phyloP scores from a whole-genome alignment of 2,329 filamentous ascomycete genomes.

The Fusarium sp. region DNA sequence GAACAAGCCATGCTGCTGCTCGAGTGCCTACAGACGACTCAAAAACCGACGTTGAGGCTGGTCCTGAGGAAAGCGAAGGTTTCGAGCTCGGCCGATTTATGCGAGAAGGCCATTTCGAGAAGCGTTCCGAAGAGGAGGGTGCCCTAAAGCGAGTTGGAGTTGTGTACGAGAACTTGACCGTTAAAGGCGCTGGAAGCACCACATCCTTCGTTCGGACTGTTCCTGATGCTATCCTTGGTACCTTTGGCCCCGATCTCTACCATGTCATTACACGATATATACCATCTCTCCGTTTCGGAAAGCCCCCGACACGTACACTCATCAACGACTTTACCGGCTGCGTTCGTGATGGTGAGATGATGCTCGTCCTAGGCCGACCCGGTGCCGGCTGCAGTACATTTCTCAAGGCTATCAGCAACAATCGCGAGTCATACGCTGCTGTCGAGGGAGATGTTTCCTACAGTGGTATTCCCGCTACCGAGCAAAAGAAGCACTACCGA shows the following conservation, averaged over 20 bases:
- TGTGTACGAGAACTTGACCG: conserved; percentile 81
- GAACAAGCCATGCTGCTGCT: conserved; percentile 22
- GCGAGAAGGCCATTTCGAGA: conserved; percentile 43
- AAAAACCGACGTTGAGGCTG: conserved; percentile 49
- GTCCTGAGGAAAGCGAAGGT: conserved; percentile 18
- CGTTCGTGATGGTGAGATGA: conserved; percentile 57
- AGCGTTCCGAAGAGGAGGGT: conserved; percentile 60
- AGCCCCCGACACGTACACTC: conserved; percentile 49
- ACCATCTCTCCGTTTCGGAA: conserved; percentile 50
- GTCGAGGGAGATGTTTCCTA: conserved; percentile 81
- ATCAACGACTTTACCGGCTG: conserved; percentile 55
- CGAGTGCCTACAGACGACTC: conserved; percentile 52
- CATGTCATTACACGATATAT: conserved; percentile 66
- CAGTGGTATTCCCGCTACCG: conserved; percentile 77
- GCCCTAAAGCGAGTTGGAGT: conserved; percentile 85
- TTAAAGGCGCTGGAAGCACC: conserved; percentile 78
- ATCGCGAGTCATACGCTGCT: conserved; percentile 74
- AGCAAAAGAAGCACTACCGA: conserved; percentile 77
- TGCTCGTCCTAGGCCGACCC: conserved; percentile 74
- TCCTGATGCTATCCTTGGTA: conserved; percentile 81
- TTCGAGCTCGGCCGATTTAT: conserved; percentile 42
- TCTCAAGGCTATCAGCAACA: conserved; percentile 81
- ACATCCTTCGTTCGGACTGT: conserved; percentile 80
- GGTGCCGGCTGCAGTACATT: conserved; percentile 84
- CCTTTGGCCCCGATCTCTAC: conserved; percentile 86